phyloP scores from a whole-genome alignment of 768 basidiomycete species.

The Russula sp. region DNA sequence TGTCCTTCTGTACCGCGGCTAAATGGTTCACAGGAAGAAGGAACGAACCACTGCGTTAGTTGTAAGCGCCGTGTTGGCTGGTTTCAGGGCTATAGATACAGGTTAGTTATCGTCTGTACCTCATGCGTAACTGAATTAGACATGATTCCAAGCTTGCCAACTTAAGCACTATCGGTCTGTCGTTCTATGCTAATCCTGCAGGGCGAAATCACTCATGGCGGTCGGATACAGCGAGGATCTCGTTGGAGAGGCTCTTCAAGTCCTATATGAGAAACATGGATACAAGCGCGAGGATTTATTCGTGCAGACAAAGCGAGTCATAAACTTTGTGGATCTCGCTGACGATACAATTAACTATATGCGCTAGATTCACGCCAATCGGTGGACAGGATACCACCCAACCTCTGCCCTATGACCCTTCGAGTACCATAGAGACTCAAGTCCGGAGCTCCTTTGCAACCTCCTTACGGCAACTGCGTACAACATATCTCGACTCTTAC shows the following conservation, averaged over 20 bases:
- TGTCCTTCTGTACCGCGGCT: not conserved
- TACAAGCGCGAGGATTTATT: conserved; percentile 69
- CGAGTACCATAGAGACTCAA: conserved; percentile 53
- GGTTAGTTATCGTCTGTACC: conserved; percentile 42
- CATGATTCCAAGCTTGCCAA: conserved; percentile 51
- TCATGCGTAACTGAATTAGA: conserved; percentile 3
- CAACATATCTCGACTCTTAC: conserved; percentile 74
- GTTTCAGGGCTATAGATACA: conserved; percentile 83
- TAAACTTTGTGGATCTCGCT: not conserved
- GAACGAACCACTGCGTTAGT: conserved; percentile 67
- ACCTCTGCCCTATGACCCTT: conserved; percentile 71
- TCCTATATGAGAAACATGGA: conserved; percentile 53
- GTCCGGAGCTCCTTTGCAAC: conserved; percentile 56
- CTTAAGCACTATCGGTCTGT: conserved; percentile 67
- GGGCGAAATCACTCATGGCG: not conserved
- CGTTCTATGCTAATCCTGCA: not conserved
- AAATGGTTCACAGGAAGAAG: conserved; percentile 60
- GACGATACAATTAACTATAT: not conserved
- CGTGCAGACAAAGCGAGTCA: conserved; percentile 72
- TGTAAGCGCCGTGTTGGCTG: conserved; percentile 65
- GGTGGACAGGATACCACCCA: conserved; percentile 67
- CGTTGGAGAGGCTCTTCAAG: conserved; percentile 68
- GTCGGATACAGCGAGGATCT: conserved; percentile 49
- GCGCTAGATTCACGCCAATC: conserved; percentile 64
- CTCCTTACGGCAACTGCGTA: conserved; percentile 67